phyloP scores from a whole-genome alignment of 1,139 yeast genomes.

The Hansenula sp. region DNA sequence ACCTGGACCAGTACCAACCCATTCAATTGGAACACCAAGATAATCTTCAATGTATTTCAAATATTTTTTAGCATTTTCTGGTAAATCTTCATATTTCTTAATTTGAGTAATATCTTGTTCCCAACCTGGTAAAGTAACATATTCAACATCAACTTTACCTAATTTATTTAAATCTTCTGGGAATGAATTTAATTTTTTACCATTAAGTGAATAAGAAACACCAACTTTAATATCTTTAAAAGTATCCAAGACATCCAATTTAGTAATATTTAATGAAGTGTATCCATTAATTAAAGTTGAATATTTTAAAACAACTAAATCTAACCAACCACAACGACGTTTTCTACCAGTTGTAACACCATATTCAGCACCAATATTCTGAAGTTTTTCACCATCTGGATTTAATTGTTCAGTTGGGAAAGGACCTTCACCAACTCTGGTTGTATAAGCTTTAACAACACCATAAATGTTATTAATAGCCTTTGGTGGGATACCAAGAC shows the following conservation, averaged over 20 bases:
- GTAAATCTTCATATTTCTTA: constrained; percentile 69
- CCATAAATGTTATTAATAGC: constrained; percentile 80
- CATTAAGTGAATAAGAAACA: constrained; percentile 73
- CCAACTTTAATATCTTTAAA: constrained; percentile 87
- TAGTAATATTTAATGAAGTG: constrained; percentile 90
- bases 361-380: constrained; percentile 87
- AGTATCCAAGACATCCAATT: constrained; percentile 88
- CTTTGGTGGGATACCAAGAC: constrained; percentile 91
- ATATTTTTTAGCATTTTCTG: constrained; percentile 82
- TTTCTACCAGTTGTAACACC: constrained; percentile 99
- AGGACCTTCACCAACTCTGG: constrained; percentile 99
- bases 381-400: constrained; percentile 80
- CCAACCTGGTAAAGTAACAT: constrained; percentile 95
- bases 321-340: constrained; percentile 99
- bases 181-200: constrained; percentile 70
- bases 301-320: constrained; percentile 88
- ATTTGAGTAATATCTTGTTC: constrained; percentile 73
- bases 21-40: constrained; percentile 78
- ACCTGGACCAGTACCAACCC: constrained; percentile 99
- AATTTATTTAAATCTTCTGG: constrained; percentile 85
- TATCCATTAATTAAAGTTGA: constrained; percentile 91
- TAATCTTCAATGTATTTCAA: constrained; percentile 81
- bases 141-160: constrained; percentile 87
- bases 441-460: constrained; percentile 97
- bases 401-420: constrained; percentile 98